These are phyloP conservation scores for Grigorovia humatica DNA, from an alignment of 805 yeast species.

Conservation along the genomic window DNA sequence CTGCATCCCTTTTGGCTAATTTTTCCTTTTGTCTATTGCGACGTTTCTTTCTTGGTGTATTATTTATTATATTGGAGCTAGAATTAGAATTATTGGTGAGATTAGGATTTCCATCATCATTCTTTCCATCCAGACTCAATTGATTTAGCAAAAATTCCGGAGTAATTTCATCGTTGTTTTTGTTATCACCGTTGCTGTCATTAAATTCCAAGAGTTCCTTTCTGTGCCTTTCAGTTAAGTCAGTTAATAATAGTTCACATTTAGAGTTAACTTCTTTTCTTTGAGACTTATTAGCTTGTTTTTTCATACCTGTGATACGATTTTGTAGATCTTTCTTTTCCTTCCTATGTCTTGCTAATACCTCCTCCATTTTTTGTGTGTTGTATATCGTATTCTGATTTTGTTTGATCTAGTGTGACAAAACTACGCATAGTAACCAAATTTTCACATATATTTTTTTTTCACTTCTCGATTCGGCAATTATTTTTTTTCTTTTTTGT, in stretches of 20 bases:
- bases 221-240: constrained; percentile 44
- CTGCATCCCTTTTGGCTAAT: constrained; percentile 65
- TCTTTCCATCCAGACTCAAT: constrained; percentile 26
- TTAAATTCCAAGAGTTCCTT: constrained; percentile 34
- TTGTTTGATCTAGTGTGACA: too few species aligned
- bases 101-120: constrained; percentile 6
- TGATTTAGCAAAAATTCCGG: constrained; percentile 63
- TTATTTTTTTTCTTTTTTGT: too few species aligned
- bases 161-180: constrained; percentile 36
- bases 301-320: constrained; percentile 63
- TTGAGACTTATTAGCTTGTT: constrained; percentile 73
- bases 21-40: constrained; percentile 81
- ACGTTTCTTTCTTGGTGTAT: constrained; percentile 26
- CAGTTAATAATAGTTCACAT: constrained; percentile 50
- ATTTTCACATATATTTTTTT: too few species aligned
- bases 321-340: constrained; percentile 60
- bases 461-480: too few species aligned
- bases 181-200: constrained; percentile 3
- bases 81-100: constrained; percentile 4
- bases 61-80: constrained; percentile 4
- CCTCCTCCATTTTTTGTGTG: constrained; percentile 13
- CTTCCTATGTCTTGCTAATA: constrained; percentile 45
- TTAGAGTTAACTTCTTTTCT: constrained; percentile 53
- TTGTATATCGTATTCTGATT: not conserved
- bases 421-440: too few species aligned